Conservation (phyloP, 2,329 filamentous ascomycete species). For the Fusarium clavum region DNA sequence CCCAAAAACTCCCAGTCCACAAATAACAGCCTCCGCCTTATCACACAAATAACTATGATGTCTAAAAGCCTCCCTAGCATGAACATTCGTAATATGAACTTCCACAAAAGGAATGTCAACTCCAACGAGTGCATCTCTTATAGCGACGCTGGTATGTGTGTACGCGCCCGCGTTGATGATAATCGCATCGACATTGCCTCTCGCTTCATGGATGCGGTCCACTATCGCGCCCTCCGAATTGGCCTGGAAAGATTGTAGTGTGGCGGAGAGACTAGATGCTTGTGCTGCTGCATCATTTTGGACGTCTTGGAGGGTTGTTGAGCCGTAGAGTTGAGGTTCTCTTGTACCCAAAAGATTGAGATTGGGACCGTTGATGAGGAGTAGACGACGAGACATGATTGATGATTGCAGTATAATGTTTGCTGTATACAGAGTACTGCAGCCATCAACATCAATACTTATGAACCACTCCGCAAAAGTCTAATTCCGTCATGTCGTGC, state of each 20-base stretch:
- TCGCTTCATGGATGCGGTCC: constrained; percentile 77
- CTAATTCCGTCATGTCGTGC: constrained; percentile 19
- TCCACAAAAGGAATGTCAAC: constrained; percentile 80
- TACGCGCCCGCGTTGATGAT: constrained; percentile 82
- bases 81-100: constrained; percentile 81
- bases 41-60: constrained; percentile 79
- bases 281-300: constrained; percentile 61
- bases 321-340: constrained; percentile 79
- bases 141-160: constrained; percentile 80
- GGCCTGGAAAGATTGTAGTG: constrained; percentile 74
- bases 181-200: constrained; percentile 68
- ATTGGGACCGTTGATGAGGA: constrained; percentile 85
- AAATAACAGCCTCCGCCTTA: constrained; percentile 79
- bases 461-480: constrained; percentile 28
- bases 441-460: constrained; percentile 3
- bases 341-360: constrained; percentile 82
- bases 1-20: constrained; percentile 72
- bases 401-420: not conserved
- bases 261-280: constrained; percentile 59
- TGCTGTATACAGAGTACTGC: not conserved
- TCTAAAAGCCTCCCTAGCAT: constrained; percentile 75
- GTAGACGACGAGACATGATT: constrained; percentile 61
- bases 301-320: constrained; percentile 74
- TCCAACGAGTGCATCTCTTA: constrained; percentile 78
- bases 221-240: constrained; percentile 82